A percentile compares a stretch with the other conserved stretches of the same genome.
Conservation (phyloP, 2,329 filamentous ascomycete species). For the Pestalotiopsis sp. region DNA sequence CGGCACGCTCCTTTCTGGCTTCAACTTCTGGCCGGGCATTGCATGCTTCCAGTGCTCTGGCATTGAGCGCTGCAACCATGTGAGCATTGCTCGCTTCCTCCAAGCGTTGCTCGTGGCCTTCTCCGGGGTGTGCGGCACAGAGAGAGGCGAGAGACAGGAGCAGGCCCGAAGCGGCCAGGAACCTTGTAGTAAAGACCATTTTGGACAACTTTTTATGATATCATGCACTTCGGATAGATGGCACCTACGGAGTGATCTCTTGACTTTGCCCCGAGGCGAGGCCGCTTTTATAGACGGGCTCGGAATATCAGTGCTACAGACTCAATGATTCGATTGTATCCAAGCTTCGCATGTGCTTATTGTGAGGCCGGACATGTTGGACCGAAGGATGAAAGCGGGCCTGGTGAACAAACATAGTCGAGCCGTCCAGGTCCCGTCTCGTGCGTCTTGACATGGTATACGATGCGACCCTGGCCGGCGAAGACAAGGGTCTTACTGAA, state of each 20-base stretch:
- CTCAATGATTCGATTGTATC: neutral
- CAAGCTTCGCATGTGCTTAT: neutral
- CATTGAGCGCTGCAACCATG: conserved; percentile 29
- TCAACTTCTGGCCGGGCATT: conserved; percentile 39
- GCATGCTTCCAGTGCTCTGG: conserved; percentile 39
- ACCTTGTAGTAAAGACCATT: neutral
- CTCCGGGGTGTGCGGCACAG: conserved; percentile 30
- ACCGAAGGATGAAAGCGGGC: neutral
- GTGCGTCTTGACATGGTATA: neutral
- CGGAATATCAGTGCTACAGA: too few species aligned
- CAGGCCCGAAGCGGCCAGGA: neutral
- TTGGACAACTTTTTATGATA: neutral
- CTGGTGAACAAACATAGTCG: neutral
- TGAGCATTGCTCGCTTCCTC: conserved; percentile 29
- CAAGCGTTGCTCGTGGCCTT: conserved; percentile 26
- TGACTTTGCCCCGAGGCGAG: neutral
- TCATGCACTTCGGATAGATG: neutral
- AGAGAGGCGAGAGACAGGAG: conserved; percentile 21
- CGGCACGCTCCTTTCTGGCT: conserved; percentile 39
- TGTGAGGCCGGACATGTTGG: neutral
- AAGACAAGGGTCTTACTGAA: neutral
- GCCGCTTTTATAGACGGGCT: neutral
- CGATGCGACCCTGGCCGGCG: neutral
- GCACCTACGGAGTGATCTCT: neutral
- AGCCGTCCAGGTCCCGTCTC: neutral